phyloP scores from a whole-genome alignment of 768 basidiomycete genomes.

The Boletus huronensis region DNA sequence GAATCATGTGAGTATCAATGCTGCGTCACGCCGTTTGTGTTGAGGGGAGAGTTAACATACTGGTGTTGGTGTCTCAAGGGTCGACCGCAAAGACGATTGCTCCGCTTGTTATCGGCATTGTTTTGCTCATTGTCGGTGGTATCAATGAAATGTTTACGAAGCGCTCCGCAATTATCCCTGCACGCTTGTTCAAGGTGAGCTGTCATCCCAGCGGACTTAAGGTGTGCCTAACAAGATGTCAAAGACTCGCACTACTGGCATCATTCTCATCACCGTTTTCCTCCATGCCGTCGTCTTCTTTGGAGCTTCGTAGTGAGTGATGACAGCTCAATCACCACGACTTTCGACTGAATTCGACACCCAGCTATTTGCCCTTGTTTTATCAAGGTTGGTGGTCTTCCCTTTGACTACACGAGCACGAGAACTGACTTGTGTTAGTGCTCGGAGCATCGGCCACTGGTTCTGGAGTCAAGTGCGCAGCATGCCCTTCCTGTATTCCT shows the following conservation, averaged over 20 bases:
- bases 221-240: background rate
- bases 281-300: slow-evolving; percentile 67
- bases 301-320: slow-evolving; percentile 32
- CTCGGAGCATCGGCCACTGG: slow-evolving; percentile 71
- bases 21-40: background rate
- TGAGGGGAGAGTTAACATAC: background rate
- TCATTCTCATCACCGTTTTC: slow-evolving; percentile 55
- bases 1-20: slow-evolving; percentile 49
- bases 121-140: slow-evolving; percentile 46
- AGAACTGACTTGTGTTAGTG: slow-evolving; percentile 30
- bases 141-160: slow-evolving; percentile 61
- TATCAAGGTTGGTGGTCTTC: slow-evolving; percentile 46
- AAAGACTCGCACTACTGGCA: slow-evolving; percentile 69
- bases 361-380: slow-evolving; percentile 66
- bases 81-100: slow-evolving; percentile 55
- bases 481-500: background rate
- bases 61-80: slow-evolving; percentile 40
- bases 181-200: slow-evolving; percentile 66
- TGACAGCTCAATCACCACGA: background rate
- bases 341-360: background rate
- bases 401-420: background rate
- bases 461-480: slow-evolving; percentile 57
- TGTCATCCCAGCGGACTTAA: background rate
- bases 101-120: slow-evolving; percentile 55
- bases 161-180: slow-evolving; percentile 69